These are phyloP conservation scores for Yamagishiella unicocca DNA, from an alignment of 139 green algal genomes.

Conservation along the genomic window DNA sequence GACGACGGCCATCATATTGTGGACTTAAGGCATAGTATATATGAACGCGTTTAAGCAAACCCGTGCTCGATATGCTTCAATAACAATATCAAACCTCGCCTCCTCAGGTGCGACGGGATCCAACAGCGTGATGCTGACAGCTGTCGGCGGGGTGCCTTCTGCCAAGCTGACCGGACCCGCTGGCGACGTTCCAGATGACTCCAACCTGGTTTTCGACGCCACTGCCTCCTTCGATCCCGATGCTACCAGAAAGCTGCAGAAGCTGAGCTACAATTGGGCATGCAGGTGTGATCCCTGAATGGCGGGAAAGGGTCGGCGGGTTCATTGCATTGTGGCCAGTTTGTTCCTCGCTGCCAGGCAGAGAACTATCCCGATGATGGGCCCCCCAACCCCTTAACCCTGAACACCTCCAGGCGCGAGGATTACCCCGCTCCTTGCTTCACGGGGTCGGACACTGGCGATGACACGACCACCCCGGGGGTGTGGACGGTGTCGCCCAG, in stretches of 20 bases:
- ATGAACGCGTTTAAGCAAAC: no score
- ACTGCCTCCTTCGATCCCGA: conserved; percentile 2
- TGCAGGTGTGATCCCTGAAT: conserved; percentile 33
- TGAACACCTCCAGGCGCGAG: neutral
- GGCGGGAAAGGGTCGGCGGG: no score
- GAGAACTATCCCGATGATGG: no score
- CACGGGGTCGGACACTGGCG: neutral
- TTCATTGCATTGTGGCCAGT: no score
- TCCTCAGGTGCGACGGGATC: neutral
- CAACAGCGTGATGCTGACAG: neutral
- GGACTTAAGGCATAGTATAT: no score
- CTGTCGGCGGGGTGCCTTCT: neutral
- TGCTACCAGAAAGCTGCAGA: neutral
- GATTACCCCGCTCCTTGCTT: conserved; percentile 43
- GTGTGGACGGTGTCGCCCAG: conserved; percentile 1
- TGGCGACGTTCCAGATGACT: conserved; percentile 4
- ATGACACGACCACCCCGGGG: neutral
- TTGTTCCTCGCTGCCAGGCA: no score
- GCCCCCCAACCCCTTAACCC: no score
- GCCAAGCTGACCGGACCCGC: neutral
- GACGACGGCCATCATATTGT: no score
- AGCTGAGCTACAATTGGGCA: neutral
- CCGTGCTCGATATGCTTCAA: no score
- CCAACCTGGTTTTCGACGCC: neutral
- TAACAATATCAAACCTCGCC: no score